Evolutionary conservation across 192 early-diverging fungal species (phyloP).

Genomic region (Entomortierella lignicola): DNA sequence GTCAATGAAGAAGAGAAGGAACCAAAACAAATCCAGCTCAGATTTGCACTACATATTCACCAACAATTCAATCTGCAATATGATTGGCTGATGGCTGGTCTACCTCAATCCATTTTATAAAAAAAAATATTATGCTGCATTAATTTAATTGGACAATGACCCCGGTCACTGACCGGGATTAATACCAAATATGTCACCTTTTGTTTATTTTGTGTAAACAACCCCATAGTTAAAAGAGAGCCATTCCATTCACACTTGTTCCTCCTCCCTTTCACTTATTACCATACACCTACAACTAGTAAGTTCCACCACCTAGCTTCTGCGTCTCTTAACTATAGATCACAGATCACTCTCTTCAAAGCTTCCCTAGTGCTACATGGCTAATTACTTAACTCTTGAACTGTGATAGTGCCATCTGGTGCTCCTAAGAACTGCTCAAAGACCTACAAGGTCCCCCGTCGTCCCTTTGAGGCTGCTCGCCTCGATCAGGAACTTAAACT

Average conservation of each 20-base stretch:
- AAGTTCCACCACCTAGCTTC: not conserved
- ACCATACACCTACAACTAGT: slow-evolving; percentile 8
- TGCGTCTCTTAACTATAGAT: not conserved
- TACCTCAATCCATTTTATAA: slow-evolving; percentile 5
- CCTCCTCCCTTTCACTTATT: slow-evolving; percentile 3
- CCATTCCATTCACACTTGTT: too few species aligned
- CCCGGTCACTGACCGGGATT: slow-evolving; percentile 17
- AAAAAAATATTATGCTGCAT: not conserved
- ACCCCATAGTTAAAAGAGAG: too few species aligned
- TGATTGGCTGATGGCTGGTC: slow-evolving; percentile 13
- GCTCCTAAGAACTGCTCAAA: slow-evolving; percentile 69
- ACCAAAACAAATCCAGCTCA: slow-evolving; percentile 12
- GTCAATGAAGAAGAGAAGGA: slow-evolving; percentile 55
- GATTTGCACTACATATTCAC: not conserved
- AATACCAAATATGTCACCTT: not conserved
- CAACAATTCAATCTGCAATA: not conserved
- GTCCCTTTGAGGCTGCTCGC: slow-evolving; percentile 97
- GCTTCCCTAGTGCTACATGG: too few species aligned
- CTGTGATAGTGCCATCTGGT: slow-evolving; percentile 47
- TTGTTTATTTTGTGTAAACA: slow-evolving; percentile 1
- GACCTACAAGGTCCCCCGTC: slow-evolving; percentile 96
- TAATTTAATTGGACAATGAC: not conserved
- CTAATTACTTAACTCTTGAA: too few species aligned
- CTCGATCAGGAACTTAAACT: slow-evolving; percentile 95
- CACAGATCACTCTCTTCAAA: not conserved